Evolutionary conservation across 192 early-diverging fungal species (phyloP).

Genomic region (Radiomyces spectabilis): DNA sequence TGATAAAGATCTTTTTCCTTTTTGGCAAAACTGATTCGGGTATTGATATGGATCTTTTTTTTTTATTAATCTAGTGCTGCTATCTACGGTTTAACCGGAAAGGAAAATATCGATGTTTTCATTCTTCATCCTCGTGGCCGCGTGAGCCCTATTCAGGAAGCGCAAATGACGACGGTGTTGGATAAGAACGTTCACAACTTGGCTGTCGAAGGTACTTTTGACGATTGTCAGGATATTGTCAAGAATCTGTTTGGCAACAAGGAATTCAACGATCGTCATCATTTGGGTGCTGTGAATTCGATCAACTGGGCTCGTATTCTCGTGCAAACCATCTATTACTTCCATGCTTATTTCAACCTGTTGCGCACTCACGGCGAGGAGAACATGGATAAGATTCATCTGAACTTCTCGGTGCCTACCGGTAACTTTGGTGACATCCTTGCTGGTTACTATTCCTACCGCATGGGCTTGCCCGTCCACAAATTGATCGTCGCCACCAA

Average conservation of each 20-base stretch:
- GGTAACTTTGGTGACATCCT: slow-evolving; percentile 97
- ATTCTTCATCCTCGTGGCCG: slow-evolving; percentile 88
- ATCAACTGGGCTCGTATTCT: slow-evolving; percentile 99
- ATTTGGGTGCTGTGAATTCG: slow-evolving; percentile 93
- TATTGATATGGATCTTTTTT: background rate
- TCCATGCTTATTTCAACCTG: slow-evolving; percentile 79
- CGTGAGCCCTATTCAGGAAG: slow-evolving; percentile 92
- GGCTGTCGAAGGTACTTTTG: slow-evolving; percentile 91
- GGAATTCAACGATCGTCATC: slow-evolving; percentile 65
- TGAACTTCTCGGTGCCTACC: slow-evolving; percentile 85
- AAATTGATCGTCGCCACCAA: slow-evolving; percentile 91
- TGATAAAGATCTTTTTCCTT: slow-evolving; percentile 3
- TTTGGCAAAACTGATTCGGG: background rate
- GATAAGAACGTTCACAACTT: slow-evolving; percentile 92
- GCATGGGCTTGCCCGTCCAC: slow-evolving; percentile 85
- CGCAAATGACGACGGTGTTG: slow-evolving; percentile 95
- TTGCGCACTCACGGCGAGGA: slow-evolving; percentile 39
- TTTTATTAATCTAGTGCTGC: slow-evolving; percentile 65
- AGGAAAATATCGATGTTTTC: slow-evolving; percentile 89
- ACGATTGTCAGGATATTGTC: slow-evolving; percentile 96
- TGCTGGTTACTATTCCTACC: slow-evolving; percentile 86
- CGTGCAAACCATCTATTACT: slow-evolving; percentile 95
- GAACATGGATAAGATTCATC: slow-evolving; percentile 36
- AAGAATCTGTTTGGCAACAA: slow-evolving; percentile 81
- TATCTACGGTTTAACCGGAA: slow-evolving; percentile 91